These are phyloP conservation scores for Ailanthus altissimus DNA, from an alignment of 345 rosid species.

Conservation along the genomic window DNA sequence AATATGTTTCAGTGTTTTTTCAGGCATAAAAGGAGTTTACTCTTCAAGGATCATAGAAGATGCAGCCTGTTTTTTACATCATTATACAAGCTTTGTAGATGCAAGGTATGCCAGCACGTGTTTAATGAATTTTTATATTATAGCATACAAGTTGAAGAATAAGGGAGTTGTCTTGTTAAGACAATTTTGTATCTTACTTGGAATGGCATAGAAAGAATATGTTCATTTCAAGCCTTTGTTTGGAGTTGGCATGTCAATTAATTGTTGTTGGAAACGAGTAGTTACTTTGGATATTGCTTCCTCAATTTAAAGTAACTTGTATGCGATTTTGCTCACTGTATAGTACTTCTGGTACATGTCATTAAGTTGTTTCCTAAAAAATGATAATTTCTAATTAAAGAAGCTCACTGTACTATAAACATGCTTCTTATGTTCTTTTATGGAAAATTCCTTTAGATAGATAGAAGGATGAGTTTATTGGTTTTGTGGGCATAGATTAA, in stretches of 20 bases:
- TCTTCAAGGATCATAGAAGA: conserved; percentile 68
- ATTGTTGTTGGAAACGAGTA: not conserved
- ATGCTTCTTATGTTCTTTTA: not conserved
- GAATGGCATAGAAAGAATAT: not conserved
- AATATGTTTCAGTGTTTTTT: conserved; percentile 18
- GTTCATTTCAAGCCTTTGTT: not conserved
- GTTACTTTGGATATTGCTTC: not conserved
- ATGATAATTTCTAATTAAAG: not conserved
- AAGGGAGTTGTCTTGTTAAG: not conserved
- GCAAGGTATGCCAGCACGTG: conserved; percentile 42
- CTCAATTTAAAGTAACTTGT: not conserved
- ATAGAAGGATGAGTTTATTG: not conserved
- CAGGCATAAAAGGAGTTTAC: conserved; percentile 79
- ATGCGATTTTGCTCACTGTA: not conserved
- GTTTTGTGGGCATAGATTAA: not conserved
- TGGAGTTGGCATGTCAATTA: not conserved
- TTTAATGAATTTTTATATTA: conserved; percentile 5
- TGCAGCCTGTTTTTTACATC: conserved; percentile 57
- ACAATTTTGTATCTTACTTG: too few species aligned
- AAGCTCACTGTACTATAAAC: not conserved
- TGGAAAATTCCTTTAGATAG: not conserved
- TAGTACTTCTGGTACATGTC: not conserved
- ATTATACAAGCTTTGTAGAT: conserved; percentile 57
- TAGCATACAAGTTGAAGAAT: not conserved
- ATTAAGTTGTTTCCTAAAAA: not conserved